These are phyloP conservation scores for Metschnikowia baotianmanensis DNA, from an alignment of 805 yeast genomes.

Conservation along the genomic window DNA sequence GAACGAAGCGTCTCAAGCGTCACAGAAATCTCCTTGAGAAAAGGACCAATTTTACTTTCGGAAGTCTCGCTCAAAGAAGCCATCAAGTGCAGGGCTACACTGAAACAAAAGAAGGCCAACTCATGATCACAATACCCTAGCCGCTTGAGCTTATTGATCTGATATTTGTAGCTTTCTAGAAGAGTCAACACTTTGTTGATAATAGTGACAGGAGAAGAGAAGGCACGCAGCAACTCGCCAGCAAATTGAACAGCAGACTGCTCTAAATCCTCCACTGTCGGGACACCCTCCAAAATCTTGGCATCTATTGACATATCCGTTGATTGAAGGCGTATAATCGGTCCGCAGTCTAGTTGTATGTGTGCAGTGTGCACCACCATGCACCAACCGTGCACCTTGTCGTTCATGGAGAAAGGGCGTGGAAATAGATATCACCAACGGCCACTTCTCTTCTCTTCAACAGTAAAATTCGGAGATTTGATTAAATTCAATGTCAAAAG, in stretches of 20 bases:
- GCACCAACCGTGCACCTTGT: too few species aligned
- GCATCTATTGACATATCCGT: slow-evolving; percentile 1
- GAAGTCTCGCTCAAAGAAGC: neutral
- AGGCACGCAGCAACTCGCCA: neutral
- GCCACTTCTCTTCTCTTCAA: too few species aligned
- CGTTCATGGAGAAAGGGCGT: too few species aligned
- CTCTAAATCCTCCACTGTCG: neutral
- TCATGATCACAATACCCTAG: slow-evolving; percentile 40
- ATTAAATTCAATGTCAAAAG: too few species aligned
- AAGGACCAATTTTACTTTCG: neutral
- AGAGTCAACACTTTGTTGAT: slow-evolving; percentile 18
- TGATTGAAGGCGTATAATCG: neutral
- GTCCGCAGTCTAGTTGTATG: too few species aligned
- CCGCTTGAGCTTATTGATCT: slow-evolving; percentile 25
- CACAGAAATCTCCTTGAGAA: slow-evolving; percentile 2
- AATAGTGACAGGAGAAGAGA: neutral
- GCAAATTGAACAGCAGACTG: neutral
- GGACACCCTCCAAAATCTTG: neutral
- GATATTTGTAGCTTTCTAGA: slow-evolving; percentile 35
- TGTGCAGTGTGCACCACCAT: too few species aligned
- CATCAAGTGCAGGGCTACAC: slow-evolving; percentile 2
- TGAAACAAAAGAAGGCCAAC: slow-evolving; percentile 30
- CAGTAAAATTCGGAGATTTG: too few species aligned
- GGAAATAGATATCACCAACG: too few species aligned
- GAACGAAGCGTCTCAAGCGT: slow-evolving; percentile 6